Evolutionary conservation across 495 filamentous ascomycete species (phyloP).

Genomic region (Annulohypoxylon bovei): DNA sequence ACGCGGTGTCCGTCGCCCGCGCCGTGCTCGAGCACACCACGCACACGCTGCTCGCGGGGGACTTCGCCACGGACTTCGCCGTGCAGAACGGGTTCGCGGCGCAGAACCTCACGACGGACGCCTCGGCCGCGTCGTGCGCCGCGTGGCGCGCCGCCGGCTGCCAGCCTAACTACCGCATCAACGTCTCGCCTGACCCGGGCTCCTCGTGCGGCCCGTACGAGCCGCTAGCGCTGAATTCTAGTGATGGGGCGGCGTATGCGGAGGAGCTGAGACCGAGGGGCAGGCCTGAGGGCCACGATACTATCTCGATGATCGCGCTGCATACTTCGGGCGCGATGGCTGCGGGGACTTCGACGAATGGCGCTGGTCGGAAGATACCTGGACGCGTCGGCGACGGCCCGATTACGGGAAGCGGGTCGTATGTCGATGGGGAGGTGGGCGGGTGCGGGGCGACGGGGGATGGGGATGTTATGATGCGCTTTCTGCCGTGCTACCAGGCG

Average conservation of each 20-base stretch:
- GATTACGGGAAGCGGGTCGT: slow-evolving; percentile 58
- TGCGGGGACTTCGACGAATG: slow-evolving; percentile 60
- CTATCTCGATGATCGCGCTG: slow-evolving; percentile 60
- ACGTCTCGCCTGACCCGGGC: slow-evolving; percentile 49
- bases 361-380: slow-evolving; percentile 58
- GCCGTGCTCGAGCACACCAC: slow-evolving; percentile 56
- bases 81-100: slow-evolving; percentile 54
- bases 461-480: slow-evolving; percentile 63
- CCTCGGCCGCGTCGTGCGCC: slow-evolving; percentile 48
- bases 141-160: slow-evolving; percentile 51
- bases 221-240: slow-evolving; percentile 30
- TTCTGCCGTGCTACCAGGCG: slow-evolving; percentile 61
- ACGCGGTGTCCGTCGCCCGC: slow-evolving; percentile 57
- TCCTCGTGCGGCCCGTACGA: slow-evolving; percentile 54
- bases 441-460: slow-evolving; percentile 62
- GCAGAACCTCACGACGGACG: slow-evolving; percentile 51
- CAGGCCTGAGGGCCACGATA: slow-evolving; percentile 50
- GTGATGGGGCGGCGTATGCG: not conserved
- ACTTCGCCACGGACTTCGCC: slow-evolving; percentile 58
- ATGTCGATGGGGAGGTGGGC: slow-evolving; percentile 60
- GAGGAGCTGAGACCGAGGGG: not conserved
- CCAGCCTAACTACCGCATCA: slow-evolving; percentile 54
- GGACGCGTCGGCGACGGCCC: slow-evolving; percentile 61
- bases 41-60: slow-evolving; percentile 58
- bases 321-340: slow-evolving; percentile 52